Conservation (phyloP, 495 filamentous ascomycete genomes). For the Xylaria sp. region DNA sequence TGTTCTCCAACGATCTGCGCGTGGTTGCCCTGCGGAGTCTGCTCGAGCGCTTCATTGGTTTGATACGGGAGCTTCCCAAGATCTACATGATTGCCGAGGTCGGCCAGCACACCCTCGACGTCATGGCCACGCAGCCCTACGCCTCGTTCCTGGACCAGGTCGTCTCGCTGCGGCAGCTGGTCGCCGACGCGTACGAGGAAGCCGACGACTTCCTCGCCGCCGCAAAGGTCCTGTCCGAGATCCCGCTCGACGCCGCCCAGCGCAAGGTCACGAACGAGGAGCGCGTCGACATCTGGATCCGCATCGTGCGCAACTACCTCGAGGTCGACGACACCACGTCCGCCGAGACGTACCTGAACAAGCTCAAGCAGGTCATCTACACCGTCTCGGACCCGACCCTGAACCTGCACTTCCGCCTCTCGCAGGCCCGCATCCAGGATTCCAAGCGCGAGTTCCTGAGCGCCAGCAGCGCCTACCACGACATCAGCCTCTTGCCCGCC, state of each 20-base stretch:
- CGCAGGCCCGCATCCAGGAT: conserved; percentile 91
- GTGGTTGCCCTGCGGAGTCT: conserved; percentile 78
- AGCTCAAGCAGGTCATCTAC: conserved; percentile 89
- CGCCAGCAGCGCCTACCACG: conserved; percentile 85
- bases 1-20: conserved; percentile 71
- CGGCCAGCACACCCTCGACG: conserved; percentile 69
- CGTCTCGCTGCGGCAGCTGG: conserved; percentile 77
- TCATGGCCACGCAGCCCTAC: conserved; percentile 65
- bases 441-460: conserved; percentile 90
- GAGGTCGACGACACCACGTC: conserved; percentile 90
- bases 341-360: conserved; percentile 88
- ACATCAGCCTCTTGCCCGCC: conserved; percentile 73
- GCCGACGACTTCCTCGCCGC: conserved; percentile 82
- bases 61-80: conserved; percentile 62
- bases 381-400: conserved; percentile 72
- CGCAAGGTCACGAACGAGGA: conserved; percentile 79
- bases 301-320: conserved; percentile 92
- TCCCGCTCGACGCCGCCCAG: conserved; percentile 87
- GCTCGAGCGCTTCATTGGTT: conserved; percentile 68
- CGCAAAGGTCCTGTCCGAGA: conserved; percentile 78
- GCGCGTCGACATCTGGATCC: conserved; percentile 84
- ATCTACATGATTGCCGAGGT: conserved; percentile 70
- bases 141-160: conserved; percentile 81
- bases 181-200: conserved; percentile 82
- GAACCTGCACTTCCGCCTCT: conserved; percentile 84